phyloP scores from a whole-genome alignment of 2,329 filamentous ascomycete genomes.

The Neospermospora avenae region DNA sequence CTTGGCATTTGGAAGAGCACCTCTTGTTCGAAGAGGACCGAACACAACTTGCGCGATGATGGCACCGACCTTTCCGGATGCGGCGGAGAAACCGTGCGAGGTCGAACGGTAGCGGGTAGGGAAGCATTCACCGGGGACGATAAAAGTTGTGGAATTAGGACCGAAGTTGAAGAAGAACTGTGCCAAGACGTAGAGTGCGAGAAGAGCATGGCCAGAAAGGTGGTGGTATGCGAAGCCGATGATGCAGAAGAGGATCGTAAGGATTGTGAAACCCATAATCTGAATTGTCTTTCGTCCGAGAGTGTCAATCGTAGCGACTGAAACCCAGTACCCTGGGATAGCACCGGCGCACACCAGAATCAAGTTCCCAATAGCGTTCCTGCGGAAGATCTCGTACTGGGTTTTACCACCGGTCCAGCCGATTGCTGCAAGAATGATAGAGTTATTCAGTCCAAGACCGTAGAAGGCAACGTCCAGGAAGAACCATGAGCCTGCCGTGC shows the following conservation, averaged over 20 bases:
- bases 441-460: slow-evolving; percentile 70
- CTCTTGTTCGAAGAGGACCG: slow-evolving; percentile 46
- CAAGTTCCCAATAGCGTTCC: slow-evolving; percentile 70
- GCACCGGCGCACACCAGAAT: slow-evolving; percentile 76
- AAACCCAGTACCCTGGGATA: slow-evolving; percentile 79
- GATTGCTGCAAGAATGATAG: slow-evolving; percentile 68
- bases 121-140: slow-evolving; percentile 39
- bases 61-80: slow-evolving; percentile 37
- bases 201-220: slow-evolving; percentile 48
- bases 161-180: slow-evolving; percentile 67
- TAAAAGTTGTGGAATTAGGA: slow-evolving; percentile 38
- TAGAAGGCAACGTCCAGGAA: slow-evolving; percentile 53
- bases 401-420: slow-evolving; percentile 64
- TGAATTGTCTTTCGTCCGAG: slow-evolving; percentile 79
- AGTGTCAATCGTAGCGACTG: slow-evolving; percentile 70
- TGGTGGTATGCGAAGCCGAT: slow-evolving; percentile 59
- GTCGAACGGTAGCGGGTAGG: slow-evolving; percentile 38
- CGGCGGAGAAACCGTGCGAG: slow-evolving; percentile 38
- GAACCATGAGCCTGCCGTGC: slow-evolving; percentile 85
- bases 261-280: slow-evolving; percentile 57
- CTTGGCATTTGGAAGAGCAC: slow-evolving; percentile 31
- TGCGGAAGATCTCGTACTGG: slow-evolving; percentile 69
- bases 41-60: slow-evolving; percentile 48
- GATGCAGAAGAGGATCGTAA: slow-evolving; percentile 60
- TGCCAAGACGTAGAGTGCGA: slow-evolving; percentile 60